Evolutionary conservation across 2,329 filamentous ascomycete genomes (phyloP).

Genomic region (Rhexocercosporidium sp.): DNA sequence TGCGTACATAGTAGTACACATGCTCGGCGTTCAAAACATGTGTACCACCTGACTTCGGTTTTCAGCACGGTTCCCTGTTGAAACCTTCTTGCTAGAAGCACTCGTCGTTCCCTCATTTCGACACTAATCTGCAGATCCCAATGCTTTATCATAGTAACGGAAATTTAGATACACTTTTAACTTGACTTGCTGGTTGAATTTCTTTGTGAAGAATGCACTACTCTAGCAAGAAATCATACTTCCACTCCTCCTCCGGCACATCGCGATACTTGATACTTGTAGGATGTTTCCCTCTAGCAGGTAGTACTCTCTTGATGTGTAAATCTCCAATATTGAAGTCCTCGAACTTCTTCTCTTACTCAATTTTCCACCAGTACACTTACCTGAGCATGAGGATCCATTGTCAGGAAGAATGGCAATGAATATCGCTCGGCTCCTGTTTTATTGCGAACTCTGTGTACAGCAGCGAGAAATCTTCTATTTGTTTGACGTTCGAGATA

Average conservation of each 20-base stretch:
- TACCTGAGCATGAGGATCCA: slow-evolving; percentile 34
- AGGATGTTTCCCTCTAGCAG: slow-evolving; percentile 45
- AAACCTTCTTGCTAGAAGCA: too few relatives aligned
- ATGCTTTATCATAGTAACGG: too few relatives aligned
- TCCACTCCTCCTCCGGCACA: slow-evolving; percentile 44
- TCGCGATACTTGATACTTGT: slow-evolving; percentile 45
- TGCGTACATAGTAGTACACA: not conserved
- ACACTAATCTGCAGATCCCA: too few relatives aligned
- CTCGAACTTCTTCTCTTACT: slow-evolving; percentile 33
- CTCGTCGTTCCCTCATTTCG: too few relatives aligned
- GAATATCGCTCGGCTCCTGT: slow-evolving; percentile 19
- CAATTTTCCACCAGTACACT: slow-evolving; percentile 33
- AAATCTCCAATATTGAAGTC: slow-evolving; percentile 42
- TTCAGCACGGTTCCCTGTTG: too few relatives aligned
- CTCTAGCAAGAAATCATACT: slow-evolving; percentile 39
- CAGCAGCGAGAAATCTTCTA: slow-evolving; percentile 16
- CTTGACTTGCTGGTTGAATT: not conserved
- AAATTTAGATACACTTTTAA: too few relatives aligned
- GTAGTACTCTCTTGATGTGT: slow-evolving; percentile 43
- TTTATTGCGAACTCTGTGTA: slow-evolving; percentile 17
- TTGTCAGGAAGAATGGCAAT: slow-evolving; percentile 19
- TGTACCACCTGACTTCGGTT: not conserved
- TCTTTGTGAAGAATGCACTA: not conserved
- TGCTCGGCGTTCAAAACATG: not conserved
- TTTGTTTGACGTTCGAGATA: slow-evolving; percentile 21